Percentiles rank a stretch among this genome's conserved stretches.
phyloP scores from a whole-genome alignment of 2,329 filamentous ascomycete genomes.

The Ascocoryne sarcoides region DNA sequence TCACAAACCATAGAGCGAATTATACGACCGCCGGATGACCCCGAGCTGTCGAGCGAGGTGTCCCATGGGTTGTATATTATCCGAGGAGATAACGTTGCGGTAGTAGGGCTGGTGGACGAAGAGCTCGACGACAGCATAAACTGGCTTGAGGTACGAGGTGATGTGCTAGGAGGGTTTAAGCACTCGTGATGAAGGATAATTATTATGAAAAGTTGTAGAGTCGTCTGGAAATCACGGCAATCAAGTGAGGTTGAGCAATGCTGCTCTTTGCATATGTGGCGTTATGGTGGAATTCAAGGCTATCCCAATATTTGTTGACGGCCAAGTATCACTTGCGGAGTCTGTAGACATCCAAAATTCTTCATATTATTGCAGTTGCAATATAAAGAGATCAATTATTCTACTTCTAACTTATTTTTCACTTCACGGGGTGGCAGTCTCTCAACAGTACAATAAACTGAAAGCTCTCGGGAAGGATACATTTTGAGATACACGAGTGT shows the following conservation, averaged over 20 bases:
- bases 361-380: too few relatives aligned
- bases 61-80: slow-evolving; percentile 86
- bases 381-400: too few relatives aligned
- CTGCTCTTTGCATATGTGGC: slow-evolving; percentile 30
- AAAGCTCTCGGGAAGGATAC: too few relatives aligned
- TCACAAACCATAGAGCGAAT: slow-evolving; percentile 79
- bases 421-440: too few relatives aligned
- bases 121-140: slow-evolving; percentile 82
- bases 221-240: too few relatives aligned
- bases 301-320: too few relatives aligned
- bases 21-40: slow-evolving; percentile 77
- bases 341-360: too few relatives aligned
- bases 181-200: slow-evolving; percentile 47
- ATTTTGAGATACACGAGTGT: too few relatives aligned
- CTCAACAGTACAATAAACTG: too few relatives aligned
- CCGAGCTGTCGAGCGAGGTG: slow-evolving; percentile 70
- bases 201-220: not conserved
- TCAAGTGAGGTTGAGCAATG: too few relatives aligned
- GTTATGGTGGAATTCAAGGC: slow-evolving; percentile 17
- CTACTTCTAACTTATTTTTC: too few relatives aligned
- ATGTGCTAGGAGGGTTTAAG: slow-evolving; percentile 76
- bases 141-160: slow-evolving; percentile 83
- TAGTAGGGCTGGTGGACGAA: slow-evolving; percentile 85
- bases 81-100: slow-evolving; percentile 86
- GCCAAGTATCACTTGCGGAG: too few relatives aligned